These are phyloP conservation scores for Cordyceps farinosa DNA, from an alignment of 2,329 filamentous ascomycete species.

Conservation along the genomic window DNA sequence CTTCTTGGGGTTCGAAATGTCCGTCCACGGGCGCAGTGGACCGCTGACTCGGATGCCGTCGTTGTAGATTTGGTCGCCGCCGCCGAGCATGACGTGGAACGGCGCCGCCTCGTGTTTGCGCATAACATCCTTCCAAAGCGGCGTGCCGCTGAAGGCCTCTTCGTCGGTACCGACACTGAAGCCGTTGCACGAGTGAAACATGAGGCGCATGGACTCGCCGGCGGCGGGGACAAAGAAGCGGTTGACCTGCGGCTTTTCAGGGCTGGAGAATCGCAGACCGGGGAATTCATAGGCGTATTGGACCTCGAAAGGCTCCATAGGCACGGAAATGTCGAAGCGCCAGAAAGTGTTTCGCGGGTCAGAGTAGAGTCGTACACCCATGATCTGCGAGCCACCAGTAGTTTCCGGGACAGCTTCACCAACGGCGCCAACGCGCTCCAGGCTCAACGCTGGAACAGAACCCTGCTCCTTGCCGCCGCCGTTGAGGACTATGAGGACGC, in stretches of 20 bases:
- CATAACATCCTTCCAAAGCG: slow-evolving; percentile 90
- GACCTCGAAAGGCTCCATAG: slow-evolving; percentile 66
- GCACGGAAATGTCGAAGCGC: slow-evolving; percentile 79
- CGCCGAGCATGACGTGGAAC: slow-evolving; percentile 94
- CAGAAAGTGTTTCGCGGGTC: slow-evolving; percentile 77
- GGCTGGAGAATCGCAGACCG: slow-evolving; percentile 58
- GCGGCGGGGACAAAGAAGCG: slow-evolving; percentile 81
- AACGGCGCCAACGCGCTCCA: slow-evolving; percentile 43
- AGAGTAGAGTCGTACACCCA: slow-evolving; percentile 60
- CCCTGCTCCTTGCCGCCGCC: slow-evolving; percentile 62
- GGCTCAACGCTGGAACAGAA: slow-evolving; percentile 54
- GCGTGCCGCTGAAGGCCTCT: slow-evolving; percentile 82
- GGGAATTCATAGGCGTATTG: slow-evolving; percentile 76
- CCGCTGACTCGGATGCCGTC: slow-evolving; percentile 85
- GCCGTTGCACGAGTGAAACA: slow-evolving; percentile 98
- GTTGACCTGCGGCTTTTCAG: slow-evolving; percentile 56
- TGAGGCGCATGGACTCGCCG: slow-evolving; percentile 89
- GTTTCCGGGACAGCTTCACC: slow-evolving; percentile 27
- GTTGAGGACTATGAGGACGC: slow-evolving; percentile 76
- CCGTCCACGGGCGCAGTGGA: slow-evolving; percentile 77
- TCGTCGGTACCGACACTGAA: slow-evolving; percentile 88
- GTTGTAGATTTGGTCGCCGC: slow-evolving; percentile 96
- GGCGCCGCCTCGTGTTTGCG: slow-evolving; percentile 75
- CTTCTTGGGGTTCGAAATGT: slow-evolving; percentile 77
- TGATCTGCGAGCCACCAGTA: slow-evolving; percentile 34